Base-by-base conservation (phyloP, 306 rosid genomes). In the Carpinus viminea region DNA sequence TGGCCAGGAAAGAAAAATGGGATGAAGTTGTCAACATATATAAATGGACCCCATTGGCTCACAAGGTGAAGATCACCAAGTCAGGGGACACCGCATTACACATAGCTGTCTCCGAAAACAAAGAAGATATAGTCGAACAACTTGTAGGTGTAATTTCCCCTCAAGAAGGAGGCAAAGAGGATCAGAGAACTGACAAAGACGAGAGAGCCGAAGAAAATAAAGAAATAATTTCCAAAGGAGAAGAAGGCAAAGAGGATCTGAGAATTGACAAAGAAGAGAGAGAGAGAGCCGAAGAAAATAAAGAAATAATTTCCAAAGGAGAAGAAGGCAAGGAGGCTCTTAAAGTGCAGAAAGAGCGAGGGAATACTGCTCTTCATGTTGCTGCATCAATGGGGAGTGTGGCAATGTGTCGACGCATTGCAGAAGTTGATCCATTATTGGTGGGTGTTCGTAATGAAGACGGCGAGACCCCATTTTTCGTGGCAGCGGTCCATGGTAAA, bases 391-490 rank as follows among this genome's bases (percentile, higher is more conserved):
- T 75, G 56, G 89, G 89, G 74, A 80, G 20, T 7, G 59, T 15
- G 28, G n/a, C 0, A 17, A 81, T 86, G 82, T 87, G 92, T 70
- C 1, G 4, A 1, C 15, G 11, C 28, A 86, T 90, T 10, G 92
- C 87, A 6, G 1, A 0, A 0, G 26, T 0, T 0, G 45, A 78
- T 2, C 47, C 62, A 0, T 47, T 70, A 0, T 60, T 82, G 73
- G 68, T 90, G 21, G 47, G 34, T 24, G 2, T 34, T n/a, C 78
- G 68, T 1, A 91, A 91, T 81, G 7, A 24, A 0, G 84, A 83
- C 0, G 87, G 84, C 0, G 95, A 87, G 85, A 88, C 90, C 1
- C 92, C 95, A 26, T 75, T 91, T 20, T 88, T 87, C 79, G 36
- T 83, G 79, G 89, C 92, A 0, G 91, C 83, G 45, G 69, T 74